Percentiles rank a stretch among this genome's conserved stretches.
phyloP scores from a whole-genome alignment of 2,329 filamentous ascomycete genomes.

The Pezicula neosporulosa region DNA sequence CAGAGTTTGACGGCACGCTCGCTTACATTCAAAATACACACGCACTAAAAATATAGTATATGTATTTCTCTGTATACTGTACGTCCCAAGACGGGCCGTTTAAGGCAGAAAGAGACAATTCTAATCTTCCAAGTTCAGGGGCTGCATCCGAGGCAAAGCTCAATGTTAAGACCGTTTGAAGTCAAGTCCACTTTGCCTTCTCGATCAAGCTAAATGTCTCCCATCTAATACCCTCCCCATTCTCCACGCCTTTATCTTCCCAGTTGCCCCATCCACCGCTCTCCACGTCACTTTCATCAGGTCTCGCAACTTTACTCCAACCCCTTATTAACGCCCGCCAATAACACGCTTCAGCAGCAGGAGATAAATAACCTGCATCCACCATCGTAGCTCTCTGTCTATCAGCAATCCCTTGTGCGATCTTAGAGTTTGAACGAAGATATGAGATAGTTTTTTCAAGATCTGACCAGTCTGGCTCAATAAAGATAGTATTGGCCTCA shows the following conservation, averaged over 20 bases:
- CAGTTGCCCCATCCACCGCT: constrained; percentile 22
- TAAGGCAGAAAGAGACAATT: no score
- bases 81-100: no score
- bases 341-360: constrained; percentile 50
- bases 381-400: constrained; percentile 42
- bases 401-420: constrained; percentile 43
- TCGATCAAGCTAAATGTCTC: constrained; percentile 23
- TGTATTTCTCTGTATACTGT: no score
- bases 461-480: constrained; percentile 48
- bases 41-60: no score
- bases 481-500: constrained; percentile 47
- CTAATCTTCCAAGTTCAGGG: no score
- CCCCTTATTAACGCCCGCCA: constrained; percentile 46
- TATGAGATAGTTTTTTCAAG: constrained; percentile 42
- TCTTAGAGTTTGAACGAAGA: constrained; percentile 38
- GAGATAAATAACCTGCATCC: constrained; percentile 41
- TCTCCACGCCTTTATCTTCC: constrained; percentile 15
- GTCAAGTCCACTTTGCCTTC: constrained; percentile 7
- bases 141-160: no score
- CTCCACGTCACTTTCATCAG: constrained; percentile 32
- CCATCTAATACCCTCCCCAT: constrained; percentile 27
- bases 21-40: no score
- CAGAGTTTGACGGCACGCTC: no score
- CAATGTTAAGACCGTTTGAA: background rate
- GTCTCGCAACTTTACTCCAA: constrained; percentile 40